Conservation (phyloP, 1,139 yeast species). For the Lodderomyces orthopsilosis region DNA sequence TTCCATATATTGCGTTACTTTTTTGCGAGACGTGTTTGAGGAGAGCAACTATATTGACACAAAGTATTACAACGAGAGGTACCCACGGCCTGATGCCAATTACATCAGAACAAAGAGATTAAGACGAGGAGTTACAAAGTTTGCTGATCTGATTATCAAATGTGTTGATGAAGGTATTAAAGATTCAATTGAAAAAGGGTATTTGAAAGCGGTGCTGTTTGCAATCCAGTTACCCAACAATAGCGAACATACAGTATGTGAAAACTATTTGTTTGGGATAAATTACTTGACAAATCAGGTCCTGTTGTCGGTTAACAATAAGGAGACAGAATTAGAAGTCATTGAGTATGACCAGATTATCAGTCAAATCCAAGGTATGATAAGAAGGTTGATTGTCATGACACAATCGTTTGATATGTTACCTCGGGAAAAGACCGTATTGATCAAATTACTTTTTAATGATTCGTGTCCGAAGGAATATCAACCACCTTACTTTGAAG, state of each 20-base stretch:
- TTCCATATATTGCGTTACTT: conserved; percentile 53
- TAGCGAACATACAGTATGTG: conserved; percentile 37
- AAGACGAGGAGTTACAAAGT: conserved; percentile 35
- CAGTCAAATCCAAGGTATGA: conserved; percentile 25
- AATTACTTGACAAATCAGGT: conserved; percentile 26
- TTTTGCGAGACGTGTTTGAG: conserved; percentile 48
- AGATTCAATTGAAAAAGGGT: conserved; percentile 39
- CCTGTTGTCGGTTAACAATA: conserved; percentile 5
- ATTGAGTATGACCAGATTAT: conserved; percentile 24
- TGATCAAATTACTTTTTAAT: conserved; percentile 48
- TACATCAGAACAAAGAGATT: conserved; percentile 45
- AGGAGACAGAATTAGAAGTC: background rate
- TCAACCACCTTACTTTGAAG: conserved; percentile 48
- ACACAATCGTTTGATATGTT: conserved; percentile 51
- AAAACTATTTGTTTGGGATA: conserved; percentile 49
- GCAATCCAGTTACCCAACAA: conserved; percentile 40
- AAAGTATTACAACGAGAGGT: conserved; percentile 29
- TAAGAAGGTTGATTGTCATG: conserved; percentile 48
- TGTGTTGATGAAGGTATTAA: conserved; percentile 53
- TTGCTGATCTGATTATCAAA: conserved; percentile 27
- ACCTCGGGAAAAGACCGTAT: conserved; percentile 41
- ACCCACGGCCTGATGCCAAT: conserved; percentile 13
- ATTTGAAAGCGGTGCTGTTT: conserved; percentile 44
- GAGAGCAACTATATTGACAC: conserved; percentile 47
- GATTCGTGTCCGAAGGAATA: conserved; percentile 44